These are phyloP conservation scores for Brassica incana DNA, from an alignment of 345 rosid genomes.

Conservation along the genomic window DNA sequence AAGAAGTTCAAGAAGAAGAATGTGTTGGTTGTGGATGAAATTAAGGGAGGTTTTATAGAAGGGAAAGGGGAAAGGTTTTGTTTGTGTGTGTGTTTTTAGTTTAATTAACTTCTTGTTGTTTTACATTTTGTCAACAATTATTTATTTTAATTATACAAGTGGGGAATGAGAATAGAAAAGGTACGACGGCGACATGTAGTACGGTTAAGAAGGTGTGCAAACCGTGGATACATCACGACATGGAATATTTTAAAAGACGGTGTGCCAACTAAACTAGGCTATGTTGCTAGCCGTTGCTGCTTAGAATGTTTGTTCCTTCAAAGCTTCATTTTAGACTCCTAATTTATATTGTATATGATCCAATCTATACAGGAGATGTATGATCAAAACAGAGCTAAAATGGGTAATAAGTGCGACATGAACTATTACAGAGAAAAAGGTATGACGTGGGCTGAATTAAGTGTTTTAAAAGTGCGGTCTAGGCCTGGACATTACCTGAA, in stretches of 20 bases:
- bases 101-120: not conserved
- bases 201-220: slow-evolving; percentile 1
- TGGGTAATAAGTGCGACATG: not conserved
- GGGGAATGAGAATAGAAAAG: not conserved
- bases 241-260: not conserved
- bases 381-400: not conserved
- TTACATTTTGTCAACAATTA: not conserved
- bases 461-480: not conserved
- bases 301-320: not conserved
- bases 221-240: not conserved
- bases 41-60: slow-evolving; percentile 14
- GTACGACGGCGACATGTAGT: slow-evolving; percentile 2
- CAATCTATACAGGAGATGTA: not conserved
- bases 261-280: not conserved
- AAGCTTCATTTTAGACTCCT: not conserved
- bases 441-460: not conserved
- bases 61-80: not conserved
- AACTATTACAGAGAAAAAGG: not conserved
- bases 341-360: not conserved
- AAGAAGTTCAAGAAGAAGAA: not conserved
- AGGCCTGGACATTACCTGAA: too few species aligned
- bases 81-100: not conserved
- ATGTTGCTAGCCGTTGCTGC: not conserved
- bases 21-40: not conserved
- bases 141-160: not conserved